Evolutionary conservation across 1,284 basidiomycete species (phyloP).

Genomic region (Irpex rosettiformis): DNA sequence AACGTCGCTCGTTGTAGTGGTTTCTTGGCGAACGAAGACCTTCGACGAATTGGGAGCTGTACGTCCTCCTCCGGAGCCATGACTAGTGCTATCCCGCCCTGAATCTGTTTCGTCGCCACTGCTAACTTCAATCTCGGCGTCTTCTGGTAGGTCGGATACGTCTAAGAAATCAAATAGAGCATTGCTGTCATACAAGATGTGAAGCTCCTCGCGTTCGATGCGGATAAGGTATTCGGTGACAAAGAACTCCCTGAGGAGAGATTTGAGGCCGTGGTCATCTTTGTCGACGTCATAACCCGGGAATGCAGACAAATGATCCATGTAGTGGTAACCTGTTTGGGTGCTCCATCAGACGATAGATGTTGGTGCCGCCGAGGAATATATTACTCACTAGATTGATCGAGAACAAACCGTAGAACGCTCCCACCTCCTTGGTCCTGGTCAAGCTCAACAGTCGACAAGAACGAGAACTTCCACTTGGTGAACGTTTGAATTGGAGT

Average conservation of each 20-base stretch:
- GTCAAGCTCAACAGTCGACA: slow-evolving; percentile 25
- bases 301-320: slow-evolving; percentile 25
- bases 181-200: not conserved
- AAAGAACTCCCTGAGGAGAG: slow-evolving; percentile 26
- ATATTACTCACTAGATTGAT: slow-evolving; percentile 23
- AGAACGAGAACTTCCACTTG: slow-evolving; percentile 29
- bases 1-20: slow-evolving; percentile 23
- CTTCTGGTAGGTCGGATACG: slow-evolving; percentile 7
- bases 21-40: slow-evolving; percentile 17
- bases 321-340: slow-evolving; percentile 26
- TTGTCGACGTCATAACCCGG: slow-evolving; percentile 18
- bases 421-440: slow-evolving; percentile 15
- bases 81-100: not conserved
- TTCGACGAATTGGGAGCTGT: too few species aligned
- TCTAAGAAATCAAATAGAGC: not conserved
- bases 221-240: slow-evolving; percentile 24
- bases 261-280: slow-evolving; percentile 16
- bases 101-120: not conserved
- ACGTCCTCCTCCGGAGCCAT: not conserved
- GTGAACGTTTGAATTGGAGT: slow-evolving; percentile 11
- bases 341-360: not conserved
- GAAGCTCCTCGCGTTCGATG: not conserved
- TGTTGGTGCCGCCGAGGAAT: not conserved
- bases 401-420: slow-evolving; percentile 22
- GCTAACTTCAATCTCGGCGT: not conserved